A percentile compares a stretch with the other conserved stretches of the same genome.
Evolutionary conservation across 164 flowering plant species (phyloP).

Genomic region (Liriodendron chinense): DNA sequence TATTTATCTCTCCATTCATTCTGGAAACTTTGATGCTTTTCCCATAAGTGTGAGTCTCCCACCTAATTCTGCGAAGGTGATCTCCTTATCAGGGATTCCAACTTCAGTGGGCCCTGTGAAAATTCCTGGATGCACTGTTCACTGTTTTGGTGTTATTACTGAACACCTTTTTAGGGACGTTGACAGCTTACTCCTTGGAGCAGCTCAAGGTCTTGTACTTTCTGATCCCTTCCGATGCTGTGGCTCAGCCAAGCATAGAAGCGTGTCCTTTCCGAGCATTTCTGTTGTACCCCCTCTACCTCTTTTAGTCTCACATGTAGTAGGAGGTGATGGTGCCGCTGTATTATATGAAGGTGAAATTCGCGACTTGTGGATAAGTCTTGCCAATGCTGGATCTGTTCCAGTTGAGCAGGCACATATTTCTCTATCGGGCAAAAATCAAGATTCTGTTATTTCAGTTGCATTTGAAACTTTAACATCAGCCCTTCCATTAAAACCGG

Average conservation of each 20-base stretch:
- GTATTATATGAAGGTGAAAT: slow-evolving; percentile 97
- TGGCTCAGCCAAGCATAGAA: slow-evolving; percentile 74
- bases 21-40: slow-evolving; percentile 87
- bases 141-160: slow-evolving; percentile 95
- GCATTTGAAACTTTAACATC: slow-evolving; percentile 59
- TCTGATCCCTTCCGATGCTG: slow-evolving; percentile 97
- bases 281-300: slow-evolving; percentile 85
- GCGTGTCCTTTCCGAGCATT: slow-evolving; percentile 64
- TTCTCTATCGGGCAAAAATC: slow-evolving; percentile 89
- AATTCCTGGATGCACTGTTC: slow-evolving; percentile 91
- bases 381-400: slow-evolving; percentile 83
- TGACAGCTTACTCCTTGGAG: slow-evolving; percentile 89
- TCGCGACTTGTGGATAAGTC: slow-evolving; percentile 77
- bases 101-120: slow-evolving; percentile 77
- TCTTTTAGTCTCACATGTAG: slow-evolving; percentile 75
- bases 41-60: slow-evolving; percentile 84
- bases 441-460: slow-evolving; percentile 80
- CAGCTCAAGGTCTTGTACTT: slow-evolving; percentile 93
- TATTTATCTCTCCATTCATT: slow-evolving; percentile 85
- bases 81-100: slow-evolving; percentile 89
- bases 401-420: slow-evolving; percentile 92
- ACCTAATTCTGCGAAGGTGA: slow-evolving; percentile 85
- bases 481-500: slow-evolving; percentile 91
- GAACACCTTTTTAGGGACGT: slow-evolving; percentile 93
- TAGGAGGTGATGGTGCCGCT: slow-evolving; percentile 90